A percentile compares a stretch with the other conserved stretches of the same genome.
Evolutionary conservation across 345 rosid species (phyloP).

Genomic region (Lepidium didymum): DNA sequence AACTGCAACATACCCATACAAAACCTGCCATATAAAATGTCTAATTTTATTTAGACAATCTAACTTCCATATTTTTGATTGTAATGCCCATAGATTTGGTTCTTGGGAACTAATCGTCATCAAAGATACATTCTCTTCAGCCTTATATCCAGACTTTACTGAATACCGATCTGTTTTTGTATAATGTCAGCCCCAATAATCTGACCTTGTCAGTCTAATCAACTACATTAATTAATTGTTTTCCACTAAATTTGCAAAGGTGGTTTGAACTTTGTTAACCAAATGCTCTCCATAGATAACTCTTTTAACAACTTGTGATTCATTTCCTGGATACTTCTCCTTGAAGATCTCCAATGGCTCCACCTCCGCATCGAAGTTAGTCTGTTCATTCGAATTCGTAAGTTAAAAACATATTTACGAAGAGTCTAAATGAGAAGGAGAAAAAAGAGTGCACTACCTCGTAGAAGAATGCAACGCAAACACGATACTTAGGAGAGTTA

Average conservation of each 20-base stretch:
- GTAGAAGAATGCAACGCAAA: slow-evolving; percentile 53
- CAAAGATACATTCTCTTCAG: no score
- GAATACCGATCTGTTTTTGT: no score
- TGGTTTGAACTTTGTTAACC: slow-evolving; percentile 52
- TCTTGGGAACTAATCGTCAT: no score
- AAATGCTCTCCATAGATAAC: slow-evolving; percentile 77
- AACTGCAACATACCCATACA: no score
- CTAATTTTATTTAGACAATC: no score
- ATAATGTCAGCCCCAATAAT: no score
- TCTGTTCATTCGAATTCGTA: slow-evolving; percentile 25
- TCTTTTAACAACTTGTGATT: slow-evolving; percentile 28
- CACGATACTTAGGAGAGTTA: slow-evolving; percentile 39
- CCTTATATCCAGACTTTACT: no score
- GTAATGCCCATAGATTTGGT: no score
- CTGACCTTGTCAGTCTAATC: no score
- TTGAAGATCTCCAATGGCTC: slow-evolving; percentile 68
- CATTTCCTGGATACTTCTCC: slow-evolving; percentile 24
- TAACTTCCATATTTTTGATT: no score
- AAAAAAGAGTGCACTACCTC: slow-evolving; percentile 36
- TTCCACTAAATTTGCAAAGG: slow-evolving; percentile 32
- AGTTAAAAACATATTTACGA: background rate
- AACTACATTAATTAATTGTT: background rate
- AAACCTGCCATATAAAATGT: no score
- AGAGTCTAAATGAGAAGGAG: background rate
- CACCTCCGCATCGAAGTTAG: slow-evolving; percentile 52